These are phyloP conservation scores for Gaeumannomyces tritici DNA, from an alignment of 2,329 filamentous ascomycete species.

Conservation along the genomic window DNA sequence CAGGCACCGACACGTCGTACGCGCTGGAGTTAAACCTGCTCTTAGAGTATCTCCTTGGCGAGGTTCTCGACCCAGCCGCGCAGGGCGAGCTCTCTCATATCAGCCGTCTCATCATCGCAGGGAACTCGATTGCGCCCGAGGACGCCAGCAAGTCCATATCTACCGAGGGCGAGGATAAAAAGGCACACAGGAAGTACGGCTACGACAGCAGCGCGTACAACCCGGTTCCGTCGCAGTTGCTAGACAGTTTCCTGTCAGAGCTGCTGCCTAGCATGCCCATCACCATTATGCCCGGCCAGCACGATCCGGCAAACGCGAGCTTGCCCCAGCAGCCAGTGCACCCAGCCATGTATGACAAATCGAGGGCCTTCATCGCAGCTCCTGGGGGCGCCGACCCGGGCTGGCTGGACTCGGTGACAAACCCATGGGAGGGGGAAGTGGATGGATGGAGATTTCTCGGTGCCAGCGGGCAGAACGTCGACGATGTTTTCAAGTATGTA, in stretches of 20 bases:
- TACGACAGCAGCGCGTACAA: constrained; percentile 90
- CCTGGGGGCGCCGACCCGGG: constrained; percentile 19
- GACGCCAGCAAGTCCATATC: constrained; percentile 6
- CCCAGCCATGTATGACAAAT: constrained; percentile 75
- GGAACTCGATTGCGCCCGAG: constrained; percentile 63
- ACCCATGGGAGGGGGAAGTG: constrained; percentile 84
- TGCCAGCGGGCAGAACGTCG: constrained; percentile 84
- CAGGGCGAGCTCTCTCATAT: constrained; percentile 58
- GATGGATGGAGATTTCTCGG: constrained; percentile 84
- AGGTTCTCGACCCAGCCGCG: constrained; percentile 52
- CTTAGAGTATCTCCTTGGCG: constrained; percentile 80
- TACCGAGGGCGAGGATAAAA: constrained; percentile 21
- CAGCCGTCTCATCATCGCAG: constrained; percentile 79
- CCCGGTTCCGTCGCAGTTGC: constrained; percentile 67
- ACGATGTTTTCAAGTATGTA: constrained; percentile 90
- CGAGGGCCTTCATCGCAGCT: constrained; percentile 55
- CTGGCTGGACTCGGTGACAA: constrained; percentile 85
- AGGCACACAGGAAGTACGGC: constrained; percentile 72
- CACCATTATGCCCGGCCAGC: constrained; percentile 74
- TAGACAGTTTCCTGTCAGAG: constrained; percentile 74
- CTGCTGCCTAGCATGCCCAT: constrained; percentile 80
- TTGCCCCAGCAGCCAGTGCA: constrained; percentile 92
- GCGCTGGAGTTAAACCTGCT: constrained; percentile 68
- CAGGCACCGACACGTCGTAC: constrained; percentile 61
- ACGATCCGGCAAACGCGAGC: constrained; percentile 81